phyloP scores from a whole-genome alignment of 2,329 filamentous ascomycete species.

The Teratosphaeriaceae sp. region DNA sequence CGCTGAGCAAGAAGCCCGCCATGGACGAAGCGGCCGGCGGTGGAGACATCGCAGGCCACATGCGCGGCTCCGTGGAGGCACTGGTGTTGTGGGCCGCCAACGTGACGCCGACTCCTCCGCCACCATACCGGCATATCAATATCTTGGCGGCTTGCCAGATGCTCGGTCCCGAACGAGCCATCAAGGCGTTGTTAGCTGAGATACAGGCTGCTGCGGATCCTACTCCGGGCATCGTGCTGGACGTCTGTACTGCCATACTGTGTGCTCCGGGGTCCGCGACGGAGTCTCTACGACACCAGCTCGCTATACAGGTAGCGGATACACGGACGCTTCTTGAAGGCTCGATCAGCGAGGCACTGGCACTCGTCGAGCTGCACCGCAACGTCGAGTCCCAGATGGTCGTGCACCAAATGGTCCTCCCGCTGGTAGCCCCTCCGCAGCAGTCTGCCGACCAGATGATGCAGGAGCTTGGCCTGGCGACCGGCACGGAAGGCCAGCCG shows the following conservation, averaged over 20 bases:
- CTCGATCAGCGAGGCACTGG: conserved; percentile 51
- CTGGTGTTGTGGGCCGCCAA: conserved; percentile 59
- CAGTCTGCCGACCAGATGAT: conserved; percentile 27
- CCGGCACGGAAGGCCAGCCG: background rate
- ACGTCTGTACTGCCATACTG: conserved; percentile 62
- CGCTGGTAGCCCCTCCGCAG: conserved; percentile 17
- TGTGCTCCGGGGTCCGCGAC: conserved; percentile 51
- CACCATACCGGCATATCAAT: conserved; percentile 67
- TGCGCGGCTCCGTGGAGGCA: conserved; percentile 56
- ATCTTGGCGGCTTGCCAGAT: conserved; percentile 56
- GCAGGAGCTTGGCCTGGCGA: conserved; percentile 26
- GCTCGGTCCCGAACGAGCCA: conserved; percentile 54
- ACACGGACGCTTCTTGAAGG: conserved; percentile 51
- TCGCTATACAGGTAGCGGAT: conserved; percentile 43
- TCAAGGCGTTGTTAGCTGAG: conserved; percentile 61
- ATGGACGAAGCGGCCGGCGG: conserved; percentile 7
- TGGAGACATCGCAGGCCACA: conserved; percentile 42
- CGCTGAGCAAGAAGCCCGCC: conserved; percentile 43
- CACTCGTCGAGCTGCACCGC: conserved; percentile 29
- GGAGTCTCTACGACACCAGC: conserved; percentile 22
- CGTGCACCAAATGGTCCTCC: conserved; percentile 52
- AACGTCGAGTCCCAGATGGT: conserved; percentile 39
- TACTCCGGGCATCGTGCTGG: conserved; percentile 44
- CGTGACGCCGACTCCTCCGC: conserved; percentile 43
- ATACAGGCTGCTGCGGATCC: conserved; percentile 28